These are phyloP conservation scores for Termitomyces sp. DNA, from an alignment of 768 basidiomycete species.

Conservation along the genomic window DNA sequence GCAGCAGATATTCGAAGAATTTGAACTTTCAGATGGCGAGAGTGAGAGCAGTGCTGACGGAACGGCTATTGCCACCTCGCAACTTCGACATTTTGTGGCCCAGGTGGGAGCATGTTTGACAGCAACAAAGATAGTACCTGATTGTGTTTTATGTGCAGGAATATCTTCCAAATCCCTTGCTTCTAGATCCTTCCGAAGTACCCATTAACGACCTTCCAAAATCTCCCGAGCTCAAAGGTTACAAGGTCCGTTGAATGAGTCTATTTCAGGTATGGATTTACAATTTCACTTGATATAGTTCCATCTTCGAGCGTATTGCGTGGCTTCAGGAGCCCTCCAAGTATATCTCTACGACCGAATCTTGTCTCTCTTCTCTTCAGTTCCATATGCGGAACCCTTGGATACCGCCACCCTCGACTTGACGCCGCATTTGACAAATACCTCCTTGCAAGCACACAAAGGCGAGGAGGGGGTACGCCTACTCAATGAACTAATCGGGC, in stretches of 20 bases:
- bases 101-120: slow-evolving; percentile 54
- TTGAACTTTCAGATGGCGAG: slow-evolving; percentile 59
- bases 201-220: slow-evolving; percentile 21
- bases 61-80: slow-evolving; percentile 74
- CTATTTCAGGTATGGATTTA: not conserved
- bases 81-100: slow-evolving; percentile 92
- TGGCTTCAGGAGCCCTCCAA: slow-evolving; percentile 71
- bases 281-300: slow-evolving; percentile 52
- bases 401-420: slow-evolving; percentile 46
- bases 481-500: slow-evolving; percentile 75
- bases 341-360: slow-evolving; percentile 81
- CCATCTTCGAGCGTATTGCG: slow-evolving; percentile 87
- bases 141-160: slow-evolving; percentile 49
- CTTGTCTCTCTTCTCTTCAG: slow-evolving; percentile 84
- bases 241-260: slow-evolving; percentile 46
- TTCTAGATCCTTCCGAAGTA: slow-evolving; percentile 65
- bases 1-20: slow-evolving; percentile 72
- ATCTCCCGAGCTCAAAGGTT: slow-evolving; percentile 33
- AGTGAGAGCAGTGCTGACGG: slow-evolving; percentile 34
- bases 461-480: slow-evolving; percentile 74
- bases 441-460: slow-evolving; percentile 69
- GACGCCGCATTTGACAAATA: slow-evolving; percentile 85
- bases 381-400: slow-evolving; percentile 56
- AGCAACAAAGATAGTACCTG: not conserved
- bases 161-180: slow-evolving; percentile 74